Conservation (phyloP, 164 flowering plant genomes). For the Magnolia kwangsiensis region DNA sequence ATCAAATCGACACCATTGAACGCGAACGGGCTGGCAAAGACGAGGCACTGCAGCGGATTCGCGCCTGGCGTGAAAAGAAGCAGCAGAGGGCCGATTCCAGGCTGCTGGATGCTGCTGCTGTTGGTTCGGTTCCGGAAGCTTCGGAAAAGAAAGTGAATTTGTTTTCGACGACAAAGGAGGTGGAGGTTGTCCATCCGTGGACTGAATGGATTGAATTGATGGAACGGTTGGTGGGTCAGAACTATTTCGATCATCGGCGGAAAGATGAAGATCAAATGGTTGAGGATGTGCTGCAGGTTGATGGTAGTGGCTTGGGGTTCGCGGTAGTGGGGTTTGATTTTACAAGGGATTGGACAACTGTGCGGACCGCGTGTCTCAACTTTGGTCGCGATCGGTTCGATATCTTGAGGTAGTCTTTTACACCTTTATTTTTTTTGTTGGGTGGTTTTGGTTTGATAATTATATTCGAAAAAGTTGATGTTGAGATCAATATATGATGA, state of each 20-base stretch:
- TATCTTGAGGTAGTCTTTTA: conserved; percentile 59
- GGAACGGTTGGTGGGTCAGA: conserved; percentile 88
- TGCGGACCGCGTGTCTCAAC: conserved; percentile 67
- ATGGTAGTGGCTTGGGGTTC: conserved; percentile 21
- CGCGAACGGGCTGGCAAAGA: conserved; percentile 57
- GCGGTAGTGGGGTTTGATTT: conserved; percentile 56
- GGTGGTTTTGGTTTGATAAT: not conserved
- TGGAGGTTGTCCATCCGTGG: conserved; percentile 96
- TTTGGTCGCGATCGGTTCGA: conserved; percentile 92
- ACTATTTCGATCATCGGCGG: conserved; percentile 79
- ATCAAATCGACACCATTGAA: conserved; percentile 88
- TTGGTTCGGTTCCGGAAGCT: conserved; percentile 6
- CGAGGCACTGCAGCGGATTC: conserved; percentile 73
- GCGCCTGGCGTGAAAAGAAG: conserved; percentile 79
- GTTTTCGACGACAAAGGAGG: conserved; percentile 31
- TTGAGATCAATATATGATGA: not conserved
- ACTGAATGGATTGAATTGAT: conserved; percentile 90
- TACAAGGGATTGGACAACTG: conserved; percentile 65
- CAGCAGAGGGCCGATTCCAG: conserved; percentile 23
- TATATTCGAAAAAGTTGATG: no score
- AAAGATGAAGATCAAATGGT: conserved; percentile 64
- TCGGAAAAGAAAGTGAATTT: conserved; percentile 15
- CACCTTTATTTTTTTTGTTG: not conserved
- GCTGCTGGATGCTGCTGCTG: not conserved
- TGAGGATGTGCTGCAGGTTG: conserved; percentile 33